phyloP scores from a whole-genome alignment of 176 grass and related monocot genomes.

The Themeda triandra region DNA sequence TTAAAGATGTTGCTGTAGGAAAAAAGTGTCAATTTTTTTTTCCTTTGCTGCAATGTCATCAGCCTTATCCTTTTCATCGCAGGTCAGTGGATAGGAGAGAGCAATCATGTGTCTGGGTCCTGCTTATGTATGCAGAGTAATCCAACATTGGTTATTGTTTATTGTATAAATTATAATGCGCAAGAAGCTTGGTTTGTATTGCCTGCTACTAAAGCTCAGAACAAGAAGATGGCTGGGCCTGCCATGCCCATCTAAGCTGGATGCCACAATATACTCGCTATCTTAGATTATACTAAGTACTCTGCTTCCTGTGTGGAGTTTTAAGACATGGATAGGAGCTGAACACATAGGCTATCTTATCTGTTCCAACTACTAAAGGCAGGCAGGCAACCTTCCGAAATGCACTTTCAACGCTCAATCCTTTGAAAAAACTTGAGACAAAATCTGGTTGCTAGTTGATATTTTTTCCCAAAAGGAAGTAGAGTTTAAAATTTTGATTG shows the following conservation, averaged over 20 bases:
- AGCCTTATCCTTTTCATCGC: constrained; percentile 24
- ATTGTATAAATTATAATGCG: background rate
- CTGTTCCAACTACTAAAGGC: constrained; percentile 7
- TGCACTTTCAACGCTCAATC: constrained; percentile 3
- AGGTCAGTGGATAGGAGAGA: constrained; percentile 9
- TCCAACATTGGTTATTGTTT: background rate
- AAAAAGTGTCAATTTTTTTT: background rate
- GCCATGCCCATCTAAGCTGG: background rate
- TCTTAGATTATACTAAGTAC: constrained; percentile 5
- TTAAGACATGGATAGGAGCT: constrained; percentile 24
- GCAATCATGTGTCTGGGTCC: constrained; percentile 21
- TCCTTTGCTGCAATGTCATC: background rate
- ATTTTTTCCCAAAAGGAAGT: background rate
- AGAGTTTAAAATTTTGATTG: background rate
- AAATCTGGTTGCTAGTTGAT: background rate
- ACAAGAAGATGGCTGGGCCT: background rate
- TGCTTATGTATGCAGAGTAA: constrained; percentile 24
- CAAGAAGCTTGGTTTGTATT: constrained; percentile 18
- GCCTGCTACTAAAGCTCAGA: background rate
- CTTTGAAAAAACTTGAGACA: background rate
- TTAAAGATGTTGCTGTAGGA: background rate
- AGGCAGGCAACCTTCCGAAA: background rate
- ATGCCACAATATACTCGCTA: constrained; percentile 11
- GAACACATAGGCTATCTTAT: constrained; percentile 19
- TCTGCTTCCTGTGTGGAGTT: background rate